Conservation (phyloP, 768 basidiomycete genomes). For the Pulveroboletus sp. region DNA sequence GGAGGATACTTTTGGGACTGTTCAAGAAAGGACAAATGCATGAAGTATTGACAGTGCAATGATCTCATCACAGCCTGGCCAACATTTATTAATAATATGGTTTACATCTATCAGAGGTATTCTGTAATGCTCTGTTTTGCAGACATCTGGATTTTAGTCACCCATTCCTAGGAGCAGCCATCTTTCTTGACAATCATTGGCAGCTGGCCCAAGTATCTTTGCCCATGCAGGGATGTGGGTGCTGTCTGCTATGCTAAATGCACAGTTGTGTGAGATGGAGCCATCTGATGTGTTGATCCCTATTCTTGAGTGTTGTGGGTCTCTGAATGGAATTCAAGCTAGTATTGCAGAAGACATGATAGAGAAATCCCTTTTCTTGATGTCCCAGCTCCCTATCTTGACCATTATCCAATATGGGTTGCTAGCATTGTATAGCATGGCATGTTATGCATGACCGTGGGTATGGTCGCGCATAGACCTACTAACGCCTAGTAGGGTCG, state of each 20-base stretch:
- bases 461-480: too few relatives aligned
- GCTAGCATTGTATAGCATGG: constrained; percentile 84
- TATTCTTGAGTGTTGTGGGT: constrained; percentile 47
- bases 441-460: too few relatives aligned
- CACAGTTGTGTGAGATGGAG: constrained; percentile 53
- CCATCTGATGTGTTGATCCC: constrained; percentile 42
- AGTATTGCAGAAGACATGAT: constrained; percentile 38
- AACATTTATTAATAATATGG: constrained; percentile 22
- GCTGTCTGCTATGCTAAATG: constrained; percentile 73
- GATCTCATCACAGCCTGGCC: constrained; percentile 21
- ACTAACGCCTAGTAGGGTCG: too few relatives aligned
- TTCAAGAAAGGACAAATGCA: constrained; percentile 16
- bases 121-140: constrained; percentile 32
- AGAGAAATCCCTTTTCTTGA: constrained; percentile 62
- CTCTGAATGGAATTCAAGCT: constrained; percentile 18
- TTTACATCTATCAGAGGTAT: constrained; percentile 27
- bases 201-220: constrained; percentile 72
- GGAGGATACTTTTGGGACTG: constrained; percentile 9
- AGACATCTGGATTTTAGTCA: constrained; percentile 30
- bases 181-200: constrained; percentile 49
- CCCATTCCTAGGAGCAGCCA: constrained; percentile 34
- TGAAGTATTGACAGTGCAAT: constrained; percentile 15
- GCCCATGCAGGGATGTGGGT: constrained; percentile 78
- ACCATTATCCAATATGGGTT: constrained; percentile 91
- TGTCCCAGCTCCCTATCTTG: constrained; percentile 73